phyloP scores from a whole-genome alignment of 441 rosid species.

The Jatropha podagrica region DNA sequence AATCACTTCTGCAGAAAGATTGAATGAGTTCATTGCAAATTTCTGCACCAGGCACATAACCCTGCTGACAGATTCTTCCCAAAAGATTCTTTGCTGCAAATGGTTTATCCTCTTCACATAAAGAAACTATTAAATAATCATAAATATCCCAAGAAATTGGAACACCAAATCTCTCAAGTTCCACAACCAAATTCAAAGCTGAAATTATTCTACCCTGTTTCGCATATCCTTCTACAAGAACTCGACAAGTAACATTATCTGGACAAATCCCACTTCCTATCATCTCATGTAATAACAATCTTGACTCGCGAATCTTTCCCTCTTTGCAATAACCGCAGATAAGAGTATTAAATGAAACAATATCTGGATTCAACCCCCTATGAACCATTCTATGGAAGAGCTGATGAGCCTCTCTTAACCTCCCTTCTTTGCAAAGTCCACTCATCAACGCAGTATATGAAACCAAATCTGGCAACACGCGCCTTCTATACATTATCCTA shows the following conservation, averaged over 20 bases:
- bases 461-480: conserved; percentile 70
- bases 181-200: conserved; percentile 71
- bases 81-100: conserved; percentile 78
- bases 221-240: conserved; percentile 56
- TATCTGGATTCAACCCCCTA: conserved; percentile 62
- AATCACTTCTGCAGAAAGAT: conserved; percentile 47
- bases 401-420: conserved; percentile 75
- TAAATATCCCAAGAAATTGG: conserved; percentile 45
- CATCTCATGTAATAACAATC: conserved; percentile 59
- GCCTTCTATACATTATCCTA: conserved; percentile 66
- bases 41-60: conserved; percentile 42
- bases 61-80: conserved; percentile 42
- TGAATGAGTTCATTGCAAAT: conserved; percentile 48
- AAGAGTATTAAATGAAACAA: conserved; percentile 67
- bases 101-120: conserved; percentile 64
- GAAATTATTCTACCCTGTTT: conserved; percentile 58
- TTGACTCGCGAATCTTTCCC: conserved; percentile 61
- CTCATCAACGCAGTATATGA: conserved; percentile 67
- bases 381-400: conserved; percentile 66
- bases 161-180: conserved; percentile 58
- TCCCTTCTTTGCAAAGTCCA: conserved; percentile 77
- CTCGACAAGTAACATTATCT: conserved; percentile 51
- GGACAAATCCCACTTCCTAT: conserved; percentile 61
- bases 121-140: conserved; percentile 45
- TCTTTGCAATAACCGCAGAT: conserved; percentile 70